phyloP scores from a whole-genome alignment of 2,329 filamentous ascomycete species.

The Grosmannia serpens region DNA sequence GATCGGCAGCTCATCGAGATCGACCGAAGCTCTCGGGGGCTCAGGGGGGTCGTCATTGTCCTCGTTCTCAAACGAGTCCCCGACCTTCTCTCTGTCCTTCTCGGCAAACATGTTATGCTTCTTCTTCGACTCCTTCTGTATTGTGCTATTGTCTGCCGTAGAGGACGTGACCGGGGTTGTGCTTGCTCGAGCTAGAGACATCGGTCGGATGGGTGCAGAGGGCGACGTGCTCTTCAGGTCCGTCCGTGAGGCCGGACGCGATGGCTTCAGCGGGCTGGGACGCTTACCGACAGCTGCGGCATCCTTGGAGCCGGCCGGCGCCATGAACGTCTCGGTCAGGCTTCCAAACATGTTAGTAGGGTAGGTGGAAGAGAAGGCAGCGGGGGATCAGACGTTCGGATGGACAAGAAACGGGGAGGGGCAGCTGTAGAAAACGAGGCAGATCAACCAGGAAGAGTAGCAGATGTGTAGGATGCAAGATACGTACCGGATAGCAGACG shows the following conservation, averaged over 20 bases:
- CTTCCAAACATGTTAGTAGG: conserved; percentile 19
- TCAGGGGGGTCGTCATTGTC: conserved; percentile 35
- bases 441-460: background rate
- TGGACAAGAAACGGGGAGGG: background rate
- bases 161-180: conserved; percentile 3
- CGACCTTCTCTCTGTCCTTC: conserved; percentile 15
- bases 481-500: conserved; percentile 3
- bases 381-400: too few relatives aligned
- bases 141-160: background rate
- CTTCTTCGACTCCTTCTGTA: background rate
- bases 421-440: background rate
- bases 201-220: background rate
- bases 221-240: conserved; percentile 5
- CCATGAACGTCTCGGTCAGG: conserved; percentile 18
- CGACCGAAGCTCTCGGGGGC: conserved; percentile 45
- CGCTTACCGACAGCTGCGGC: conserved; percentile 12
- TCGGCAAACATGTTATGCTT: conserved; percentile 2
- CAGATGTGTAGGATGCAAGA: background rate
- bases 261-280: conserved; percentile 17
- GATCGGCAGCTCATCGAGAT: conserved; percentile 83
- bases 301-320: conserved; percentile 15
- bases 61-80: conserved; percentile 37
- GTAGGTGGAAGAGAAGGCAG: background rate
- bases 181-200: background rate
- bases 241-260: conserved; percentile 17